Base-by-base conservation (phyloP, 805 yeast genomes). In the Nakazawaea laoshanensis region DNA sequence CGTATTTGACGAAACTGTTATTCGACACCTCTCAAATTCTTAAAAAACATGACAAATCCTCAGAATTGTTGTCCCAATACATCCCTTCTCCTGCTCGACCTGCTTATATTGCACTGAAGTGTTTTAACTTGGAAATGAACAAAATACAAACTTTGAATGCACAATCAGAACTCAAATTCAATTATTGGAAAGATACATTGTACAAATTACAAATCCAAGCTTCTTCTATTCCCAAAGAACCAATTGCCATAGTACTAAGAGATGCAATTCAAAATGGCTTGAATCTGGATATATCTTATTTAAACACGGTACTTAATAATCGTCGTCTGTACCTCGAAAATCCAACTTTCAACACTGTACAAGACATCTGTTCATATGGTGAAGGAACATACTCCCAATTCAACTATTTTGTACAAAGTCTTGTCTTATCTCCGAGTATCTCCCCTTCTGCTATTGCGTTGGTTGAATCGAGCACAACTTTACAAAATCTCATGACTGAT, bases 381-480 rank as follows among this genome's bases (percentile, higher is more conserved):
- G 94, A 85, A 53, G 92, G 89, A 1, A 71, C 80, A 0, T 67
- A 67, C 44, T 79, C 94, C 2, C 92, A 82, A 50, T 56, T 81
- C 45, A 77, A 77, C 45, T 84, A 85, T 44, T 55, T 77, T 11
- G 62, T 74, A 7, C 85, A 77, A 44, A 74, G 74, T 4, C 54
- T 74, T 11, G 44, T 77, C 24, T 49, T 77, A n/a, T 70, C 80
- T 4, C 74, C 75, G 2, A 53, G 59, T 3, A 57, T 77, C 6
- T 65, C 79, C 2, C 84, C 83, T 0, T 69, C 76, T 1, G 63
- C 72, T 0, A 63, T 70, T 10, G 49, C 55, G 25, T 47, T 74
- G 20, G 50, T 80, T 21, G 74, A 70, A 38, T 48, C 54, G 16
- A 65, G 74, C 27, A 54, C 65, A 0, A 41, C 40, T 5, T 47